These are phyloP conservation scores for Mesembryanthemum crystallinum DNA, from an alignment of 148 eudicot species.

Conservation along the genomic window DNA sequence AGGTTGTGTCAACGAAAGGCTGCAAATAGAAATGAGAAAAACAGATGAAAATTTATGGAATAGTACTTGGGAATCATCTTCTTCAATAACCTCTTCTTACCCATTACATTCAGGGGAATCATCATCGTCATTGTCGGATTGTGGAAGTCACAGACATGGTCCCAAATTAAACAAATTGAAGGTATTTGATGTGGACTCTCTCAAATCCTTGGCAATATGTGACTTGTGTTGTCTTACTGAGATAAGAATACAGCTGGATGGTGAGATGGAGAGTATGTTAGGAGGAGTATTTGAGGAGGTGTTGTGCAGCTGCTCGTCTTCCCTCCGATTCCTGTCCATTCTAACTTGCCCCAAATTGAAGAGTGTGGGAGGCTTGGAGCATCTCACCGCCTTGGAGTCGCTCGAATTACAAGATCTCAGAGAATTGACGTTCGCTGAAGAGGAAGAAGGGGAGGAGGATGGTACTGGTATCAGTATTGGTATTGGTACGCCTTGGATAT, in stretches of 20 bases:
- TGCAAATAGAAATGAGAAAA: no score
- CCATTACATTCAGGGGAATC: no score
- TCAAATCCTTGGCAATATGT: neutral
- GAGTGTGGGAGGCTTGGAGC: slow-evolving; percentile 15
- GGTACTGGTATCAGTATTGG: no score
- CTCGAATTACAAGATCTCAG: neutral
- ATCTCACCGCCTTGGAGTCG: slow-evolving; percentile 25
- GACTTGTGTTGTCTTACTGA: neutral
- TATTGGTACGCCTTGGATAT: slow-evolving; percentile 18
- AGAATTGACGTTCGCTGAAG: neutral
- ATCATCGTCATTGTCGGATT: neutral
- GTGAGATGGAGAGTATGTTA: no score
- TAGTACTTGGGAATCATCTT: neutral
- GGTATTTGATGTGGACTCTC: slow-evolving; percentile 2
- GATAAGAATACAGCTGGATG: neutral
- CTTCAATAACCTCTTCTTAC: no score
- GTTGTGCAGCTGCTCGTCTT: slow-evolving; percentile 22
- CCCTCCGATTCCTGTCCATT: slow-evolving; percentile 4
- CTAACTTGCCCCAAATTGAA: neutral
- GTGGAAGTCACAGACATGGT: neutral
- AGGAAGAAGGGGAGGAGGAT: neutral
- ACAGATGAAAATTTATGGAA: no score
- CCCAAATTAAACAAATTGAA: neutral
- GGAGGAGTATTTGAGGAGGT: slow-evolving; percentile 6
- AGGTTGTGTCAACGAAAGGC: no score